Conservation (phyloP, 805 yeast species). For the Soucietia sequanensis region DNA sequence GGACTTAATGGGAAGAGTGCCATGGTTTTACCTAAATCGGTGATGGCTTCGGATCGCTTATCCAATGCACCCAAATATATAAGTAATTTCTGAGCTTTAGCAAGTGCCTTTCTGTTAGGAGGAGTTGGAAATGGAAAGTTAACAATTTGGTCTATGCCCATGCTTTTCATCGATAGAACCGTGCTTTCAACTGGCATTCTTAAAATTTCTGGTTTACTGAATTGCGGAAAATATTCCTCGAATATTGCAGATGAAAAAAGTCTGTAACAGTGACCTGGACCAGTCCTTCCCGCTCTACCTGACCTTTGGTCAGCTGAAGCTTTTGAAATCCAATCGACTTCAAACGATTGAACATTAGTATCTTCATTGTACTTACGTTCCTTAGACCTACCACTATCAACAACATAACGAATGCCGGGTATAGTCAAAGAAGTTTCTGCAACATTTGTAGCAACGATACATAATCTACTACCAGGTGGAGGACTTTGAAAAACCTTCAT, state of each 20-base stretch:
- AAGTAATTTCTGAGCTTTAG: constrained; percentile 65
- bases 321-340: constrained; percentile 87
- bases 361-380: constrained; percentile 80
- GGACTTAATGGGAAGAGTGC: constrained; percentile 92
- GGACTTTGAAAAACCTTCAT: constrained; percentile 87
- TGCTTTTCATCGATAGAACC: constrained; percentile 92
- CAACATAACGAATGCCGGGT: constrained; percentile 92
- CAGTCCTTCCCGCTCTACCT: constrained; percentile 98
- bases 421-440: constrained; percentile 98
- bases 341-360: constrained; percentile 91
- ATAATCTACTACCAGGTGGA: constrained; percentile 80
- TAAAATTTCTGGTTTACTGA: constrained; percentile 84
- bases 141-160: constrained; percentile 88
- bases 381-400: constrained; percentile 92
- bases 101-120: constrained; percentile 63
- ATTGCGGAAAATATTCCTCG: constrained; percentile 80
- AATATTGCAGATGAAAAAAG: constrained; percentile 90
- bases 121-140: constrained; percentile 98
- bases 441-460: constrained; percentile 94
- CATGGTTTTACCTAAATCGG: constrained; percentile 83
- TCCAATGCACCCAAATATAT: constrained; percentile 77
- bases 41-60: constrained; percentile 50
- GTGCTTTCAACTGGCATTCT: constrained; percentile 97
- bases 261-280: constrained; percentile 97
- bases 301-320: constrained; percentile 95